A percentile compares a stretch with the other conserved stretches of the same genome.
Conservation (phyloP, 805 yeast species). For the Metschnikowia vanudenii region DNA sequence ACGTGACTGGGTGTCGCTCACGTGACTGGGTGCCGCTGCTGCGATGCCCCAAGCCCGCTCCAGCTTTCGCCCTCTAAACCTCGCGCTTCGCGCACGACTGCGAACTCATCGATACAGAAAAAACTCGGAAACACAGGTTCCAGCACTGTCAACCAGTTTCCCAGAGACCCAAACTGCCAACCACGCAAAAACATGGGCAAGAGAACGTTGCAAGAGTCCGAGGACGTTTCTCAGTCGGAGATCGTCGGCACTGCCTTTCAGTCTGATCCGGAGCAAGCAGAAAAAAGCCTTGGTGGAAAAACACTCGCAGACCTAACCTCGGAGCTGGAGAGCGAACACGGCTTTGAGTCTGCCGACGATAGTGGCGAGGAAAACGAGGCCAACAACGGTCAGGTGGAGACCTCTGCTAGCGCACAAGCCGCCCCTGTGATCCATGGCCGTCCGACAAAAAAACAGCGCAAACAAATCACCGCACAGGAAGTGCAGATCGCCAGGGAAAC, state of each 20-base stretch:
- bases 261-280: neutral
- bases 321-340: conserved; percentile 7
- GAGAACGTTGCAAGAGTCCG: conserved; percentile 23
- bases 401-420: neutral
- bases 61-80: too few relatives aligned
- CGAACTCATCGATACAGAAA: conserved; percentile 1
- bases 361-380: conserved; percentile 13
- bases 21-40: too few relatives aligned
- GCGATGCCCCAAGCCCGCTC: too few relatives aligned
- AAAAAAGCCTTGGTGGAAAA: neutral
- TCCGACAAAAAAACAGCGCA: conserved; percentile 36
- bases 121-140: neutral
- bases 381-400: conserved; percentile 5
- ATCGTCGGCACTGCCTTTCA: neutral
- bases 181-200: conserved; percentile 21
- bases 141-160: neutral
- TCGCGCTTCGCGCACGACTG: conserved; percentile 11
- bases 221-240: conserved; percentile 2
- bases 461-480: conserved; percentile 67
- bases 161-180: neutral
- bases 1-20: too few relatives aligned
- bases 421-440: conserved; percentile 12
- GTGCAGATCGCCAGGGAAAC: conserved; percentile 91
- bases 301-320: conserved; percentile 7
- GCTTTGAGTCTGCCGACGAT: neutral